A percentile compares a stretch with the other conserved stretches of the same genome.
Evolutionary conservation across 805 yeast species (phyloP).

Genomic region (Ogataea degrootiae): DNA sequence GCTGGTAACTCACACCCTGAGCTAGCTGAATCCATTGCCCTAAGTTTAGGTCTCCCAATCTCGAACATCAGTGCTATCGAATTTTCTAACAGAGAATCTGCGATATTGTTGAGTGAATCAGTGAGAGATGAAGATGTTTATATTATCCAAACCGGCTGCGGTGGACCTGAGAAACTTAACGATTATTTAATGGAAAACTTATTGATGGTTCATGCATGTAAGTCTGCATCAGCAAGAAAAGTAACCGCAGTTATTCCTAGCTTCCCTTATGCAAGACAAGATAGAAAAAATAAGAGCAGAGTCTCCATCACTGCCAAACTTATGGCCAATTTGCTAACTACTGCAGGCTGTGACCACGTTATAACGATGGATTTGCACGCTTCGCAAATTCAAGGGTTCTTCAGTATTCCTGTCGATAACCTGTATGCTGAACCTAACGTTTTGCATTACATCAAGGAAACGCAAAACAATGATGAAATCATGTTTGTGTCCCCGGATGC

Average conservation of each 20-base stretch:
- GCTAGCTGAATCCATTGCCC: conserved; percentile 68
- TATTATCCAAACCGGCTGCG: conserved; percentile 81
- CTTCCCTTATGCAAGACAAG: conserved; percentile 97
- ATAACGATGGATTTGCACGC: conserved; percentile 97
- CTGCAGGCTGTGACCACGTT: conserved; percentile 94
- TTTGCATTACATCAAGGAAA: conserved; percentile 70
- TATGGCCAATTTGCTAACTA: conserved; percentile 83
- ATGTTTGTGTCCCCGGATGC: conserved; percentile 97
- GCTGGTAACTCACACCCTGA: conserved; percentile 80
- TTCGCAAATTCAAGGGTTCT: conserved; percentile 96
- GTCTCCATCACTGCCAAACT: conserved; percentile 96
- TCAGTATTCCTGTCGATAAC: conserved; percentile 92
- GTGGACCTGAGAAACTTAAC: conserved; percentile 71
- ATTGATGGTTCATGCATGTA: conserved; percentile 89
- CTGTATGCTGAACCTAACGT: conserved; percentile 93
- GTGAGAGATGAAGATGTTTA: conserved; percentile 89
- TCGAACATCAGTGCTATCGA: conserved; percentile 79
- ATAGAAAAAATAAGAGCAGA: conserved; percentile 90
- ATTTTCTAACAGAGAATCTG: conserved; percentile 83
- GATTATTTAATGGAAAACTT: conserved; percentile 84
- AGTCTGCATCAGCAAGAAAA: conserved; percentile 90
- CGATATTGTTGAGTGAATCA: conserved; percentile 82
- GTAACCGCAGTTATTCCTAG: conserved; percentile 94
- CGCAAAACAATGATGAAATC: conserved; percentile 49
- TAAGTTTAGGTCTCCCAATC: conserved; percentile 57